Evolutionary conservation across 2,329 filamentous ascomycete species (phyloP), one percentile per base, ranked within the genome.

Genomic region (Microdochium nivale): DNA sequence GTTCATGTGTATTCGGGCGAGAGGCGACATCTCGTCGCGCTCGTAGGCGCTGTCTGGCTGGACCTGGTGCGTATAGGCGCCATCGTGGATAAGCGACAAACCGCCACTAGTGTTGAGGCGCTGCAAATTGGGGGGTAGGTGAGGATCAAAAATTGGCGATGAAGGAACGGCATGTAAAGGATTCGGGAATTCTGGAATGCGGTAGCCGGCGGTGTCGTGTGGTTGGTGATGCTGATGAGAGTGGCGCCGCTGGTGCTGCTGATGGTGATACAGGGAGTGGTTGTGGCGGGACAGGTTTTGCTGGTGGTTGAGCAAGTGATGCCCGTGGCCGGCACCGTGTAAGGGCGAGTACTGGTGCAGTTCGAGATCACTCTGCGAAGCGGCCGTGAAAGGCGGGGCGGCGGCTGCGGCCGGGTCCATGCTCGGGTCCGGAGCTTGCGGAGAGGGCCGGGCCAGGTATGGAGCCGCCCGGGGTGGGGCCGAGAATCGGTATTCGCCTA

Each of bases 1-100:
- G 25, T 56, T 56, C 35, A 57, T 54, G 19, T 58, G 56, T 37
- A 59, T 58, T 25, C 57, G 56, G 44, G 57, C 55, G 19, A 50
- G 23, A 63, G 53, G 54, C 58, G 66, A 53, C 61, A 61, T 52
- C 56, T 65, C 60, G 50, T 64, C 64, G 52, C 61, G 60, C 48
- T 70, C 66, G 55, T 67, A 70, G 48, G 60, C 58, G 56, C 66
- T 63, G 43, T 58, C 56, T 16, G 44, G 49, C 21, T 48, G 32
- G 23, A 46, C 44, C 14, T 48, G 43, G 19, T 53, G 51, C 23
- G 52, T 35, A 40, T 56, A 58, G 23, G 58, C 51, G 50, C 49
- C 51, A 49, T 58, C 62, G 48, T 59, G 56, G 47, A 53, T 48
- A 51, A 44, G 21, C 21, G 40, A 44, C 7, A 44, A 24, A 8